These are phyloP conservation scores for Amanita inopinata DNA, from an alignment of 768 basidiomycete genomes.

Conservation along the genomic window DNA sequence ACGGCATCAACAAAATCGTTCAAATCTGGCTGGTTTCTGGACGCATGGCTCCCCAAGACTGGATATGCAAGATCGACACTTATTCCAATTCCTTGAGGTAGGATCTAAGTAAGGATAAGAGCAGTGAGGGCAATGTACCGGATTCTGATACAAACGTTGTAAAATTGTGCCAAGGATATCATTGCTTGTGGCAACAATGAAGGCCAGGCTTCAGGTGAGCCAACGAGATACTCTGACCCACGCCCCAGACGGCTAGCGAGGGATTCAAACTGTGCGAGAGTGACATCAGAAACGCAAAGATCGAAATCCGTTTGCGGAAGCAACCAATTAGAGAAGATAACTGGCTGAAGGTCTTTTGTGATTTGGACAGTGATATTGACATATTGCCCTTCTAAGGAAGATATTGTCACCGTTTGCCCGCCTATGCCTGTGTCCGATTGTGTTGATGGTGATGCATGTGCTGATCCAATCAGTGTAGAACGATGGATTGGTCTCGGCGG, in stretches of 20 bases:
- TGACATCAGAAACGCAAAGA: slow-evolving; percentile 77
- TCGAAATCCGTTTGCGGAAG: slow-evolving; percentile 69
- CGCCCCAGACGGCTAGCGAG: slow-evolving; percentile 48
- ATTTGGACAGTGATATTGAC: slow-evolving; percentile 83
- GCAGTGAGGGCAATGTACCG: slow-evolving; percentile 3
- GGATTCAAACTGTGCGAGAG: slow-evolving; percentile 66
- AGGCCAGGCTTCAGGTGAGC: slow-evolving; percentile 34
- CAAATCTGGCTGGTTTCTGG: slow-evolving; percentile 36
- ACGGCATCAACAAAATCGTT: slow-evolving; percentile 82
- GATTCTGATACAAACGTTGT: slow-evolving; percentile 48
- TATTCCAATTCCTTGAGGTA: slow-evolving; percentile 58
- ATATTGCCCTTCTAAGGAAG: slow-evolving; percentile 86
- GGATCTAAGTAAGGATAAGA: slow-evolving; percentile 28
- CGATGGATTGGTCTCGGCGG: slow-evolving; percentile 29
- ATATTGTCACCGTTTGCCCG: slow-evolving; percentile 64
- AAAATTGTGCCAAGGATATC: slow-evolving; percentile 63
- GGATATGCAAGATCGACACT: slow-evolving; percentile 81
- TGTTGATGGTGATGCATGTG: slow-evolving; percentile 65
- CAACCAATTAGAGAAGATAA: slow-evolving; percentile 67
- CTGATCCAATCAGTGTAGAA: slow-evolving; percentile 40
- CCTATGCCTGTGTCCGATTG: slow-evolving; percentile 38
- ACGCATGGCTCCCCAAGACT: slow-evolving; percentile 15
- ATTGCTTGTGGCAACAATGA: slow-evolving; percentile 41
- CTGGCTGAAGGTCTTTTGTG: slow-evolving; percentile 85
- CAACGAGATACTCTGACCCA: slow-evolving; percentile 22